Base-by-base conservation (phyloP, 345 rosid species). In the Moringa oleifera region DNA sequence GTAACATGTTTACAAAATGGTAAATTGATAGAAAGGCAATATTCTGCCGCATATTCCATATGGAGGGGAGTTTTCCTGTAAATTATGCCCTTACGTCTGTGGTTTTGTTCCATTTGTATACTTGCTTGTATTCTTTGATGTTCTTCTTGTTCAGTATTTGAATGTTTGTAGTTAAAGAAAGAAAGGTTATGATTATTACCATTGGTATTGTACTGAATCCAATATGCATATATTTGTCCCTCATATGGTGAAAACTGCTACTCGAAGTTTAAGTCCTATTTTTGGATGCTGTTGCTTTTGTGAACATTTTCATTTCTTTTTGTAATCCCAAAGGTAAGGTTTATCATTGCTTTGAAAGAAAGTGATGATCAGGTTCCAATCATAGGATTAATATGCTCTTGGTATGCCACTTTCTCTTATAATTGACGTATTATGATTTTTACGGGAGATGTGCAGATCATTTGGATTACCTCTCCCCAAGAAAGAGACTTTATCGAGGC, bases 401-500 rank as follows among this genome's bases (percentile, higher is more conserved):
- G 13, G 19, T 67, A 23, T 46, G 7, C 20, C 25, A 37, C 31
- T 8, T 22, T 41, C 17, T 41, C 47, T 41, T 41, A 15, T 41
- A 7, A 41, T 47, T 37, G 53, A 68, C 17, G 10, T 57, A 0
- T 23, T 19, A 6, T 51, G 9, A 10, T 50, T 57, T 22, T 55
- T 67, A 5, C 18, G 67, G 61, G n/a, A 70, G 57, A 45, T 62
- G 19, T 69, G 78, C 85, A 90, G 99, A 68, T 85, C 95, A 70
- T 54, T 89, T 64, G 77, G 79, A 70, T 63, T 80, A 45, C 90
- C 88, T 53, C 76, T 69, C 64, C 89, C 89, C 54, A 90, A 87
- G 69, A 76, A 88, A 79, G 99, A 88, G 71, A 94, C 99, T 41
- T 75, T 94, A 67, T 90, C 96, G 47, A 90, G 97, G 69, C 99